Evolutionary conservation across 768 basidiomycete species (phyloP).

Genomic region (Termitomyces sp.): DNA sequence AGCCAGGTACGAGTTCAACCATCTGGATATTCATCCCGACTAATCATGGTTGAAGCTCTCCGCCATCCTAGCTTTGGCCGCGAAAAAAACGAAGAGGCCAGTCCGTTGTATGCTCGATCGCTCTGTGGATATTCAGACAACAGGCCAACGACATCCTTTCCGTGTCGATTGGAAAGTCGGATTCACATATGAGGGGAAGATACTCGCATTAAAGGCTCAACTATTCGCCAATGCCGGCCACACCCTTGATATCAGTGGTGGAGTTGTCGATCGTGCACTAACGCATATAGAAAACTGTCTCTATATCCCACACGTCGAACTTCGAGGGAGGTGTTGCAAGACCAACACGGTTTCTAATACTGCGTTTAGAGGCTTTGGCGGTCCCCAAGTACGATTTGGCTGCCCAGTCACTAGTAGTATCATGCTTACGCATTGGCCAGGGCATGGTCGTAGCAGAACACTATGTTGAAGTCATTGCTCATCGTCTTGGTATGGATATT

Average conservation of each 20-base stretch:
- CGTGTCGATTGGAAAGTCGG: conserved; percentile 14
- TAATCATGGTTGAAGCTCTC: conserved; percentile 5
- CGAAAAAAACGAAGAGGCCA: conserved; percentile 12
- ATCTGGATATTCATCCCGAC: not conserved
- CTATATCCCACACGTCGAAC: conserved; percentile 13
- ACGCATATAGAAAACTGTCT: conserved; percentile 14
- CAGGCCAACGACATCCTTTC: conserved; percentile 16
- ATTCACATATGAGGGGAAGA: conserved; percentile 11
- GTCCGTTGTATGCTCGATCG: conserved; percentile 17
- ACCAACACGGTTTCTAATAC: conserved; percentile 16
- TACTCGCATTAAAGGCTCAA: conserved; percentile 9
- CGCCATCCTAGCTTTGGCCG: conserved; percentile 12
- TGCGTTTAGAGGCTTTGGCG: conserved; percentile 14
- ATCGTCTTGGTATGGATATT: conserved; percentile 10
- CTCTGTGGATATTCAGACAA: conserved; percentile 12
- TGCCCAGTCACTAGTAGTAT: not conserved
- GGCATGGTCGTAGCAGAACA: conserved; percentile 14
- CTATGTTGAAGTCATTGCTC: conserved; percentile 10
- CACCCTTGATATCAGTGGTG: conserved; percentile 14
- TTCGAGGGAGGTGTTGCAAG: conserved; percentile 10
- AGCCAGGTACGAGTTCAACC: conserved; percentile 1
- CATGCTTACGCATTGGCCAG: not conserved
- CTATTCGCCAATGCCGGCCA: conserved; percentile 13
- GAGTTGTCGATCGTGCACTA: conserved; percentile 14
- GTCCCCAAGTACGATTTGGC: conserved; percentile 6